Conservation (phyloP, 1,284 basidiomycete genomes). For the Sporisorium graminicola region DNA sequence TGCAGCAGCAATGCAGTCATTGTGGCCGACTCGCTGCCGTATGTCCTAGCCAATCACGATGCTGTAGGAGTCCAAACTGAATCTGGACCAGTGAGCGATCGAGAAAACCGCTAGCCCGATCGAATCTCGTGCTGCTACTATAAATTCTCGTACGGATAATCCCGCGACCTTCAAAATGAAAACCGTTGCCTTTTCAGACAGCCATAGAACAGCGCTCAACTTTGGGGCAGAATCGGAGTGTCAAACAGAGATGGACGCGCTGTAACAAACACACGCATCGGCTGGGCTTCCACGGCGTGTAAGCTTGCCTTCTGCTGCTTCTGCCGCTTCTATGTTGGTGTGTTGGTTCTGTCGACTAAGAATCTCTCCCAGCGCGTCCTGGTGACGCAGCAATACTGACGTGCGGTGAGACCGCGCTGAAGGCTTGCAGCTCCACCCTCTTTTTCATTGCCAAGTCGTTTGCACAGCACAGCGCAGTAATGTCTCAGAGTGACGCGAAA, state of each 20-base stretch:
- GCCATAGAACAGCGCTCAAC: conserved; percentile 33
- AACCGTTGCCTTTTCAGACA: conserved; percentile 18
- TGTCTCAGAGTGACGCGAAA: conserved; percentile 18
- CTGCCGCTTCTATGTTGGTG: not conserved
- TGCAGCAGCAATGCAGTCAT: conserved; percentile 28
- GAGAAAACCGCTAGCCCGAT: not conserved
- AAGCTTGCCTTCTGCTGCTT: not conserved
- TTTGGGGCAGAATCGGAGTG: conserved; percentile 40
- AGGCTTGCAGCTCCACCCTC: too few species aligned
- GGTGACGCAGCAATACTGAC: not conserved
- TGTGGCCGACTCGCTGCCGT: not conserved
- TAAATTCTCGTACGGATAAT: conserved; percentile 8
- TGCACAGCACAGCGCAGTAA: conserved; percentile 29
- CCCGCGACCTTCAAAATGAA: not conserved
- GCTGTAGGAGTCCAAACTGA: not conserved
- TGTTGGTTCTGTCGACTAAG: conserved; percentile 25
- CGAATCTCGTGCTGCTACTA: not conserved
- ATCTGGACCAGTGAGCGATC: not conserved
- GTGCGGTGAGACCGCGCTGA: not conserved
- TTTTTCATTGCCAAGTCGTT: too few species aligned
- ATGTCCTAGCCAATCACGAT: conserved; percentile 13
- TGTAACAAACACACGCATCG: conserved; percentile 3
- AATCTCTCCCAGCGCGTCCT: conserved; percentile 1
- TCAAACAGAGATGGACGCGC: not conserved
- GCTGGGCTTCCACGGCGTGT: not conserved